A percentile compares a stretch with the other conserved stretches of the same genome.
Conservation (phyloP, 2,329 filamentous ascomycete species). For the Karstenula rhodostoma region DNA sequence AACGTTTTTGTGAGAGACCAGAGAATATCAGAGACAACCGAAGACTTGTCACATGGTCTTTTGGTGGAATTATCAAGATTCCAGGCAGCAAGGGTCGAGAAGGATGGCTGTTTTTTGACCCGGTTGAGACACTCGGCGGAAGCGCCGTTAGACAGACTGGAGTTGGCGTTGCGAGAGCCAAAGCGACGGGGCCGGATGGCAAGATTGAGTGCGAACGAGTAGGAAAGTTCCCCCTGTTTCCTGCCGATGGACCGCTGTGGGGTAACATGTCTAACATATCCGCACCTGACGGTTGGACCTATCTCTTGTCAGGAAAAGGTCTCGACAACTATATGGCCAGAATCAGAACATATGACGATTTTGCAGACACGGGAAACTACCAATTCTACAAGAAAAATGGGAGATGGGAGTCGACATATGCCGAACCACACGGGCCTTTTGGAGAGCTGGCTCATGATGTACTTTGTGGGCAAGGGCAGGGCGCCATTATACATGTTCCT, state of each 20-base stretch:
- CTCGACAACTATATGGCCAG: constrained; percentile 25
- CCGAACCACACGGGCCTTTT: constrained; percentile 20
- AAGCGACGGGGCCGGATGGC: background rate
- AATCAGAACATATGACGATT: constrained; percentile 20
- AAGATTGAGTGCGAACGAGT: constrained; percentile 18
- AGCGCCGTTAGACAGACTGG: constrained; percentile 14
- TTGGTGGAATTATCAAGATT: constrained; percentile 22
- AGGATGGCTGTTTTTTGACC: constrained; percentile 24
- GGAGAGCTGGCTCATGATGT: constrained; percentile 23
- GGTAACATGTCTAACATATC: constrained; percentile 22
- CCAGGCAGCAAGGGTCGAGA: constrained; percentile 14
- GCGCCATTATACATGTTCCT: constrained; percentile 19
- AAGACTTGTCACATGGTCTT: constrained; percentile 23
- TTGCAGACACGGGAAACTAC: constrained; percentile 15
- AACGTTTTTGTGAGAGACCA: constrained; percentile 12
- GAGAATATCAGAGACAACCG: constrained; percentile 17
- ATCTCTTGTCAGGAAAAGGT: constrained; percentile 15
- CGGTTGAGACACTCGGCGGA: constrained; percentile 20
- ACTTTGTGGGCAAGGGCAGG: constrained; percentile 22
- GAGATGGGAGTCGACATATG: constrained; percentile 14
- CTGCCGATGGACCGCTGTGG: constrained; percentile 17
- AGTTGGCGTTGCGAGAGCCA: constrained; percentile 20
- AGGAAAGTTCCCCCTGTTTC: constrained; percentile 17
- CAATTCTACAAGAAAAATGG: constrained; percentile 20
- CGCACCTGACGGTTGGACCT: constrained; percentile 21